A percentile compares a stretch with the other conserved stretches of the same genome.
phyloP scores from a whole-genome alignment of 176 grass and related monocot species.

The Carex littledalei region DNA sequence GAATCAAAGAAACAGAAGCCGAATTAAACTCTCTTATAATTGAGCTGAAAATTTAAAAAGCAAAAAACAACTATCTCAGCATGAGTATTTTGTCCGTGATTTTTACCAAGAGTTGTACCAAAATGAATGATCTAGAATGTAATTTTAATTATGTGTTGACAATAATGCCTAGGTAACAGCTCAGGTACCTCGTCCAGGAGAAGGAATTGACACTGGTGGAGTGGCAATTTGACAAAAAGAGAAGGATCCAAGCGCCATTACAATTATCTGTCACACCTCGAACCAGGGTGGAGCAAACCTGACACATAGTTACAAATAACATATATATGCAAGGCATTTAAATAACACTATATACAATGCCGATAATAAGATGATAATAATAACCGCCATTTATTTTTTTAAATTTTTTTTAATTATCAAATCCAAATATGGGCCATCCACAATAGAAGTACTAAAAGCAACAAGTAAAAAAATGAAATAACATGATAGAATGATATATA shows the following conservation, averaged over 20 bases:
- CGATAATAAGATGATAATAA: neutral
- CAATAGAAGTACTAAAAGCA: neutral
- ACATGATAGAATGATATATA: neutral
- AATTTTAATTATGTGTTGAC: neutral
- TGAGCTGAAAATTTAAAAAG: neutral
- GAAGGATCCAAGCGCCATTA: constrained; percentile 15
- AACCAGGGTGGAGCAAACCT: neutral
- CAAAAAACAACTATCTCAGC: neutral
- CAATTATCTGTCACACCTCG: neutral
- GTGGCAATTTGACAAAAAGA: constrained; percentile 1
- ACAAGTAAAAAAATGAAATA: neutral
- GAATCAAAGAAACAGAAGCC: neutral
- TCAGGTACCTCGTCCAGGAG: constrained; percentile 13
- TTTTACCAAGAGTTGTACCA: neutral
- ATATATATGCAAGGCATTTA: neutral
- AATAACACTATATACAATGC: neutral
- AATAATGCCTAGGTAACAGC: neutral
- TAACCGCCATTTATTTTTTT: neutral
- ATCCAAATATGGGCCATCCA: neutral
- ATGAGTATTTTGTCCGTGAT: neutral
- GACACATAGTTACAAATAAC: neutral
- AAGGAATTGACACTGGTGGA: neutral
- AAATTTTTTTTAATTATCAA: neutral
- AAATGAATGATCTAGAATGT: neutral
- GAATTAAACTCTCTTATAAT: constrained; percentile 2